These are phyloP conservation scores for Pseudopithomyces chartarum DNA, from an alignment of 2,329 filamentous ascomycete genomes.

Conservation along the genomic window DNA sequence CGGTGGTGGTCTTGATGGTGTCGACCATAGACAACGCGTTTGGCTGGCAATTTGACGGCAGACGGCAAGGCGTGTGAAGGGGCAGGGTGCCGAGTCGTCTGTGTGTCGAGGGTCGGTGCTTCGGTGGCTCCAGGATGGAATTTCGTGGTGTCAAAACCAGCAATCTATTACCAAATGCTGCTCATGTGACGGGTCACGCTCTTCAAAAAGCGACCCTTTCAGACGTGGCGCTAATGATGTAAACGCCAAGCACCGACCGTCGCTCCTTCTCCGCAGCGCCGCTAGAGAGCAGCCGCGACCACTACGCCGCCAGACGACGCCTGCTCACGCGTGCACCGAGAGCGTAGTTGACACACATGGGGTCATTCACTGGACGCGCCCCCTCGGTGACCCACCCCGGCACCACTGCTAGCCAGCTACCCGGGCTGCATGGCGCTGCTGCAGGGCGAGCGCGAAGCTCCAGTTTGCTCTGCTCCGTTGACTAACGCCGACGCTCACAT, in stretches of 20 bases:
- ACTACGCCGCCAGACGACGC: slow-evolving; percentile 23
- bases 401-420: slow-evolving; percentile 27
- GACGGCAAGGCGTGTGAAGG: neutral
- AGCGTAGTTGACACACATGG: slow-evolving; percentile 20
- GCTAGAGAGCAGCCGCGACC: slow-evolving; percentile 13
- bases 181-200: slow-evolving; percentile 23
- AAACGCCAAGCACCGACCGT: slow-evolving; percentile 22
- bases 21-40: too few species aligned
- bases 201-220: slow-evolving; percentile 12
- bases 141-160: slow-evolving; percentile 37
- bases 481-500: slow-evolving; percentile 38
- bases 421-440: slow-evolving; percentile 27
- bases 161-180: slow-evolving; percentile 31
- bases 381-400: slow-evolving; percentile 28
- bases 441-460: slow-evolving; percentile 28
- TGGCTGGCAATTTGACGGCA: too few species aligned
- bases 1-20: neutral
- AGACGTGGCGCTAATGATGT: slow-evolving; percentile 27
- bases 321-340: slow-evolving; percentile 18
- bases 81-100: slow-evolving; percentile 2
- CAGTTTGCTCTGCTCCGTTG: slow-evolving; percentile 22
- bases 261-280: slow-evolving; percentile 13
- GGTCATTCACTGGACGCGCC: slow-evolving; percentile 31
- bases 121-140: neutral
- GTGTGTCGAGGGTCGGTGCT: neutral